These are phyloP conservation scores for Westerdykella aurantiaca DNA, from an alignment of 2,329 filamentous ascomycete genomes.

Conservation along the genomic window DNA sequence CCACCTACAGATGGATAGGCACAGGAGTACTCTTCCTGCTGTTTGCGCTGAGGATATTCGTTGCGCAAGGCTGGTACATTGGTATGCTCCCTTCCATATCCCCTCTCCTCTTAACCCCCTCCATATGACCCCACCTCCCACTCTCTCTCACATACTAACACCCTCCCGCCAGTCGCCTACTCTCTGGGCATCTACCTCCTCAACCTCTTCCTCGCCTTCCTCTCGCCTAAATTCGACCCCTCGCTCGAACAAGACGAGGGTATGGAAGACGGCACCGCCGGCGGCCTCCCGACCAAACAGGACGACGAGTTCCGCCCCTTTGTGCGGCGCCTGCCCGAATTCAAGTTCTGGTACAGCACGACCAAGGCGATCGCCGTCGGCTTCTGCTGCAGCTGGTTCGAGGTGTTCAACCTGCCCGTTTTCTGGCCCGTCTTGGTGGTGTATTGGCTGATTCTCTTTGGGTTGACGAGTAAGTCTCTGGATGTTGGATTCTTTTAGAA, in stretches of 20 bases:
- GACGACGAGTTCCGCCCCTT: conserved; percentile 98
- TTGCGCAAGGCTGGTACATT: conserved; percentile 98
- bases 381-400: conserved; percentile 87
- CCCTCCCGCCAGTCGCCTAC: conserved; percentile 67
- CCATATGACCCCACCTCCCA: not conserved
- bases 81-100: conserved; percentile 50
- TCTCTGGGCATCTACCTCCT: conserved; percentile 97
- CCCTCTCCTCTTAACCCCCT: not conserved
- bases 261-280: conserved; percentile 80
- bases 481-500: no score
- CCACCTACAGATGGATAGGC: conserved; percentile 82
- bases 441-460: conserved; percentile 97
- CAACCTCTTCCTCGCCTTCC: conserved; percentile 97
- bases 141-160: conserved; percentile 2
- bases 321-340: conserved; percentile 91
- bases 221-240: conserved; percentile 97
- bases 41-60: conserved; percentile 84
- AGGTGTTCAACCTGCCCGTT: conserved; percentile 91
- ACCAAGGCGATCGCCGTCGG: conserved; percentile 78
- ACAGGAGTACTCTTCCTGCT: conserved; percentile 69
- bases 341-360: conserved; percentile 99
- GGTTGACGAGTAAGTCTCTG: conserved; percentile 74
- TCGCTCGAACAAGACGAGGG: conserved; percentile 92
- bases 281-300: conserved; percentile 82
- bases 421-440: conserved; percentile 99